Evolutionary conservation across 139 green algal genomes (phyloP), one percentile per base, ranked within the genome.

Genomic region (Prasinococcaceae sp.): DNA sequence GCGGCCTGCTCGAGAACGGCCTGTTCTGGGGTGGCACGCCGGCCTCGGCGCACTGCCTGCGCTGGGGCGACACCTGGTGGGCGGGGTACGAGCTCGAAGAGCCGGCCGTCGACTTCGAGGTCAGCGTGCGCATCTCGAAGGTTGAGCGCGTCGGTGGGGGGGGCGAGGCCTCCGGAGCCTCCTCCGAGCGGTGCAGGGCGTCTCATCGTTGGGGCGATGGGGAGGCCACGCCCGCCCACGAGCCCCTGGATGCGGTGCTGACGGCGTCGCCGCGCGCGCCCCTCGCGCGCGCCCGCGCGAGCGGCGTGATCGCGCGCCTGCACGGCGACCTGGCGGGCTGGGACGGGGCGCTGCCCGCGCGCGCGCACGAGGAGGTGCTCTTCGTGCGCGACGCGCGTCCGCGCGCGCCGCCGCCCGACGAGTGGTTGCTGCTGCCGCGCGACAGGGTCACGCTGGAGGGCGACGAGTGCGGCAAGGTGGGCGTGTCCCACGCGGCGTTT

Each of bases 21-120:
- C 55, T 63, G 6, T 65, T 63, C 50, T 40, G 63, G 20, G 50
- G 50, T n/a, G 55, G 55, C 17, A 36, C 64, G n/a, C 55, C 55
- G 6, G 30, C 55, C 20, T 58, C 33, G 10, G 53, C 55, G n/a
- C 50, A 64, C 30, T 63, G 55, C 38, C 45, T 63, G 17, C 24
- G 47, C 24, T 64, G 63, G 33, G 28, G 17, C 49, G 26, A 26
- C 24, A 47, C 30, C 45, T 63, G 55, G 55, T 48, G 41, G 14
- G 42, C 42, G 20, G 16, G 16, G 22, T 12, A 37, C 23, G 23
- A 37, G 10, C 12, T 12, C 22, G 12, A 14, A 50, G 23, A 30
- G 12, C 10, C 16, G 23, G 16, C 10, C 12, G 14, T 27, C 12
- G 42, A 37, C 12, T 50, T 22, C 16, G 23, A 10, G 10, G 23